Evolutionary conservation across 495 filamentous ascomycete genomes (phyloP).

Genomic region (Podospora anserina): DNA sequence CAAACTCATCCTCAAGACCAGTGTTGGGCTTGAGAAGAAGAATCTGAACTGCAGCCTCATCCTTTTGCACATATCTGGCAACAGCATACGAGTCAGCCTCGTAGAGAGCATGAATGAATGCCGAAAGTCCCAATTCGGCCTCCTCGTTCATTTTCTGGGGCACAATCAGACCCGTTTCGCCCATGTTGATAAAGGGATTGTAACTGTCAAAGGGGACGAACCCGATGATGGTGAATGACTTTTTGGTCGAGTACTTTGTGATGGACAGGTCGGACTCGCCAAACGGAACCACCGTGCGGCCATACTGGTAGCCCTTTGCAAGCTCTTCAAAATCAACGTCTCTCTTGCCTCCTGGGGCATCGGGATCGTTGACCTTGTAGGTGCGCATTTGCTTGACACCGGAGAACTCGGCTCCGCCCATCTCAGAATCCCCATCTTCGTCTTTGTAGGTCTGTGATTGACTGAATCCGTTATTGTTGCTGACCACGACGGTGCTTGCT

Average conservation of each 20-base stretch:
- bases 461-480: slow-evolving; percentile 40
- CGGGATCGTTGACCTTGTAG: slow-evolving; percentile 75
- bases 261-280: slow-evolving; percentile 77
- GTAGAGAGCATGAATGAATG: slow-evolving; percentile 81
- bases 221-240: slow-evolving; percentile 75
- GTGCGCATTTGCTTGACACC: slow-evolving; percentile 66
- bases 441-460: slow-evolving; percentile 49
- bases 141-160: slow-evolving; percentile 69
- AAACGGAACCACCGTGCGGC: slow-evolving; percentile 86
- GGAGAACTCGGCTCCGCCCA: slow-evolving; percentile 50
- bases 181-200: slow-evolving; percentile 81
- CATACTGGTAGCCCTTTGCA: slow-evolving; percentile 92
- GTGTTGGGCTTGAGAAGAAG: slow-evolving; percentile 80
- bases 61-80: slow-evolving; percentile 79
- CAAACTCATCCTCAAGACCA: slow-evolving; percentile 74
- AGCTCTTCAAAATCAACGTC: slow-evolving; percentile 82
- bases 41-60: slow-evolving; percentile 69
- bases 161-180: slow-evolving; percentile 68
- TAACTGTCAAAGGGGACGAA: slow-evolving; percentile 77
- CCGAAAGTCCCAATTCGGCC: slow-evolving; percentile 78
- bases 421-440: slow-evolving; percentile 45
- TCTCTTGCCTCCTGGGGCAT: slow-evolving; percentile 71
- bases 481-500: slow-evolving; percentile 70
- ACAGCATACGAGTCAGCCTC: slow-evolving; percentile 86
- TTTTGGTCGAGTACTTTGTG: slow-evolving; percentile 72